Conservation (phyloP, 2,329 filamentous ascomycete genomes). For the Seiridium cupressi region DNA sequence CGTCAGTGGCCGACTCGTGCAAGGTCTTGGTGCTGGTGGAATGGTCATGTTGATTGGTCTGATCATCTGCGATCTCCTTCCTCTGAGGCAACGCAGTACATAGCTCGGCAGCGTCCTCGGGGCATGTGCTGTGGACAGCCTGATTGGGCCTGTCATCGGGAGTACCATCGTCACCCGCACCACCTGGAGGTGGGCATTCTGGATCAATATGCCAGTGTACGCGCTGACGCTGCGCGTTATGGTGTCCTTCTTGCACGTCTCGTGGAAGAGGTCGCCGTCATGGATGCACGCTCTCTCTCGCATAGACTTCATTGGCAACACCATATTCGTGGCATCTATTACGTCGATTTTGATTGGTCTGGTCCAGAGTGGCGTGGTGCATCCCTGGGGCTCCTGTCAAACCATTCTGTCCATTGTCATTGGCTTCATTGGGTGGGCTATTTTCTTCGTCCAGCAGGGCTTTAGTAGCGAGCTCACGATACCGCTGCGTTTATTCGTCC, state of each 20-base stretch:
- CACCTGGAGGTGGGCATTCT: slow-evolving; percentile 40
- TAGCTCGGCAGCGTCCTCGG: slow-evolving; percentile 30
- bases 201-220: slow-evolving; percentile 28
- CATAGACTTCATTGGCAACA: slow-evolving; percentile 34
- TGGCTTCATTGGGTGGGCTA: slow-evolving; percentile 1
- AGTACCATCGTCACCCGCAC: slow-evolving; percentile 13
- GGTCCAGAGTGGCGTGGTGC: slow-evolving; percentile 17
- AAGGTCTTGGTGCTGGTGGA: slow-evolving; percentile 34
- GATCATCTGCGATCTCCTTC: slow-evolving; percentile 46
- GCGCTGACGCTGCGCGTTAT: slow-evolving; percentile 22
- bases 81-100: slow-evolving; percentile 39
- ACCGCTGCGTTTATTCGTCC: not conserved
- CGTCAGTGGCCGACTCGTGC: slow-evolving; percentile 37
- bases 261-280: not conserved
- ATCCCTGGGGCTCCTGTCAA: slow-evolving; percentile 15
- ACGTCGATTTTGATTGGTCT: slow-evolving; percentile 30
- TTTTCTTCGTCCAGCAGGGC: not conserved
- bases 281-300: slow-evolving; percentile 9
- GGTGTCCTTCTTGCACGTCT: slow-evolving; percentile 25
- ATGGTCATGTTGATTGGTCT: slow-evolving; percentile 38
- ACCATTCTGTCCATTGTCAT: slow-evolving; percentile 13
- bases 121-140: slow-evolving; percentile 25
- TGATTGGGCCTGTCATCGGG: slow-evolving; percentile 25
- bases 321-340: slow-evolving; percentile 30
- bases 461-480: not conserved